These are phyloP conservation scores for Trypanosoma congolense DNA, from an alignment of 208 protist genomes.

Conservation along the genomic window DNA sequence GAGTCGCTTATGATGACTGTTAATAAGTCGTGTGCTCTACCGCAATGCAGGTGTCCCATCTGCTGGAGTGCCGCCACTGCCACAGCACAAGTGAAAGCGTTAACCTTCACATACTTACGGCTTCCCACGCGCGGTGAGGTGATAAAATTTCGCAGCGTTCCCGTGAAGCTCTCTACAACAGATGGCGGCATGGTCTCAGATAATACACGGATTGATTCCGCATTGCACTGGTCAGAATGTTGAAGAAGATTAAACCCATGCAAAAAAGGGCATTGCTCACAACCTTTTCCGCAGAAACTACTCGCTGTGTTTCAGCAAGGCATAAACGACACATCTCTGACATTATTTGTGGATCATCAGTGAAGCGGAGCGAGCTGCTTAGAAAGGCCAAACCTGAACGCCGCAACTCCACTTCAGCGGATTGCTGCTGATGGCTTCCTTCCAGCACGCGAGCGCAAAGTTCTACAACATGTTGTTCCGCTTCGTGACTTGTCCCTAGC, in stretches of 20 bases:
- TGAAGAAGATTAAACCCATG: constrained; percentile 10
- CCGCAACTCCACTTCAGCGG: constrained; percentile 25
- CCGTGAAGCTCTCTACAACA: constrained; percentile 2
- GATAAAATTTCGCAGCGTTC: not conserved
- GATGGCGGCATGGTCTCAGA: not conserved
- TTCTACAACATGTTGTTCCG: not conserved
- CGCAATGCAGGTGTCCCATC: not conserved
- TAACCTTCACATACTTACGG: constrained; percentile 7
- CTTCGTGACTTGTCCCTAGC: not conserved
- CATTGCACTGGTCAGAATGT: not conserved
- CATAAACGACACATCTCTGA: constrained; percentile 13
- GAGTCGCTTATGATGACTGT: not conserved
- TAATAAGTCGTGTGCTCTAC: not conserved
- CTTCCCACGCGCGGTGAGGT: not conserved
- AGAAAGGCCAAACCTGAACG: constrained; percentile 44
- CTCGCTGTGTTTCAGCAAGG: not conserved
- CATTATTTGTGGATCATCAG: not conserved
- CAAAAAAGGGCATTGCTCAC: constrained; percentile 22
- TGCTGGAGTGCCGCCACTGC: constrained; percentile 8
- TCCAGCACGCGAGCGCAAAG: constrained; percentile 13
- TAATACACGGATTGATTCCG: constrained; percentile 1
- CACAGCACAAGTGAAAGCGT: constrained; percentile 19
- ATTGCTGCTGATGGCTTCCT: constrained; percentile 4
- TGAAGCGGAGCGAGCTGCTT: constrained; percentile 5
- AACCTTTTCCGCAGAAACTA: constrained; percentile 1